Conservation (phyloP, 139 green algal genomes). For the Chlamydomonas urium region DNA sequence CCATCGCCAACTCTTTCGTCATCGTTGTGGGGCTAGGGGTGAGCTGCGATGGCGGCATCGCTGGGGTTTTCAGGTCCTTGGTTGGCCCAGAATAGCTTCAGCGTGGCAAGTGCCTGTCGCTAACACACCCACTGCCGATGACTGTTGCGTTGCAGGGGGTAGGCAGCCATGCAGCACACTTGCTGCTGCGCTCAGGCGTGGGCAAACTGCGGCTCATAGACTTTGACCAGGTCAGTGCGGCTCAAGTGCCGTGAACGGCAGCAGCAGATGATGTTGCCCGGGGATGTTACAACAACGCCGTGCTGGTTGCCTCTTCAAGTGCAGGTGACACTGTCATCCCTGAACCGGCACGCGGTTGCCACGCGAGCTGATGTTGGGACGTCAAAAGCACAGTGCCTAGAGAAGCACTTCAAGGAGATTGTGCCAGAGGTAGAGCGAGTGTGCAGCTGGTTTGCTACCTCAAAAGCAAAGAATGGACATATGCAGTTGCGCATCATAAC, state of each 20-base stretch:
- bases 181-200: slow-evolving; percentile 90
- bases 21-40: slow-evolving; percentile 30
- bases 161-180: slow-evolving; percentile 83
- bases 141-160: slow-evolving; percentile 10
- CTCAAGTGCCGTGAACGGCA: too few species aligned
- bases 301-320: too few species aligned
- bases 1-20: slow-evolving; percentile 23
- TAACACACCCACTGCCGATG: too few species aligned
- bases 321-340: slow-evolving; percentile 58
- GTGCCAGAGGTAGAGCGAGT: slow-evolving; percentile 73
- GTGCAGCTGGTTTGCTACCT: too few species aligned
- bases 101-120: too few species aligned
- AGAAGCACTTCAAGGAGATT: slow-evolving; percentile 78
- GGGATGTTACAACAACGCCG: too few species aligned
- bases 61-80: too few species aligned
- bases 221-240: slow-evolving; percentile 97
- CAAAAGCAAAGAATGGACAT: too few species aligned
- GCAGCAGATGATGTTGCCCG: too few species aligned
- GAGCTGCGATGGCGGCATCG: too few species aligned
- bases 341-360: slow-evolving; percentile 84
- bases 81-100: too few species aligned
- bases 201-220: slow-evolving; percentile 88
- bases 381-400: slow-evolving; percentile 80
- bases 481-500: too few species aligned
- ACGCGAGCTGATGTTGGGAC: slow-evolving; percentile 88